Base-by-base conservation (phyloP, 2,329 filamentous ascomycete genomes). In the Blastomyces percursus region DNA sequence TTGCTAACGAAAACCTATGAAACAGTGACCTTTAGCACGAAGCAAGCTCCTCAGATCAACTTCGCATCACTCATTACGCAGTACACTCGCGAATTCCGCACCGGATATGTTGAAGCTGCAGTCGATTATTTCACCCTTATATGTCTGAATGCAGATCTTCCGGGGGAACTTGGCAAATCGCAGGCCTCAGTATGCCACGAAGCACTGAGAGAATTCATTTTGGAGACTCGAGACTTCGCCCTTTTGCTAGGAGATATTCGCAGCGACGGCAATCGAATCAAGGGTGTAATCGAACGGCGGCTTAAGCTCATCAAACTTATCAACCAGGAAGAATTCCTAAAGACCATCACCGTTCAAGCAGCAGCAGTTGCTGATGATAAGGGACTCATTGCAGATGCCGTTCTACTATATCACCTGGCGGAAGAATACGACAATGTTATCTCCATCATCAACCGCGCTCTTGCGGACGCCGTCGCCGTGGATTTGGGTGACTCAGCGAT, bases 141-240 rank as follows among this genome's bases (percentile, higher is more conserved):
- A 70, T 96, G 91, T 74, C 84, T 99, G 62, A 97, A 97, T 72
- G 84, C 87, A 59, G 93, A 96, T 73, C 80, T 95, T 52, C 84
- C 82, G 32, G 88, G 87, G 24, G 84, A 89, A 62, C 80, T 87
- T 6, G 91, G 91, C 62, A 85, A 84, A 64, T 86, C 87, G 52
- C 93, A 96, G 72, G 84, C 86, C 61, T 85, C 84, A 57, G 84
- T 96, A 46, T 97, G 93, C 75, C 91, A 96, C 74, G 91, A 96
- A 75, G 93, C 91, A 7, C 80, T 99, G 63, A 89, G 92, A 44
- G 94, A 97, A 75, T 86, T 97, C 62, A 91, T 96, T 32, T 82
- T 99, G n/a, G 94, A 99, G 77, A 96, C 92, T 24, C 86, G 93
- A 67, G 94, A 99, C 72, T 99, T 97, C 75, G 93, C 92, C 71